phyloP scores from a whole-genome alignment of 306 rosid species.

The Rosa persica region DNA sequence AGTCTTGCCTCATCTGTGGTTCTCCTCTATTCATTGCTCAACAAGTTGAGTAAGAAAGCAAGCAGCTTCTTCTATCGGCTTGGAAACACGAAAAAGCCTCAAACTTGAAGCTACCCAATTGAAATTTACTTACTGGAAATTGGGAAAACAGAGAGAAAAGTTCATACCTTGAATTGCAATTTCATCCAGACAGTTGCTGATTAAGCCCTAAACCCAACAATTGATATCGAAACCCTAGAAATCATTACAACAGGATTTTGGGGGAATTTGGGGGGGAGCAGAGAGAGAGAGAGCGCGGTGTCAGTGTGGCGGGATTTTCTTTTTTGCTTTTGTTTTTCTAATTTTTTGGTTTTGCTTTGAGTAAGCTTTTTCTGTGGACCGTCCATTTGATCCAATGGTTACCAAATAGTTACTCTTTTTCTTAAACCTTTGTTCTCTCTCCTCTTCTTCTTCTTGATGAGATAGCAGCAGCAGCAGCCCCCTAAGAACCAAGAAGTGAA shows the following conservation, averaged over 20 bases:
- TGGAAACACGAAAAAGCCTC: background rate
- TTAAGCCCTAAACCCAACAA: constrained; percentile 5
- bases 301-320: background rate
- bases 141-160: background rate
- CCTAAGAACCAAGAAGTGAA: background rate
- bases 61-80: background rate
- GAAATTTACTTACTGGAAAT: background rate
- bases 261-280: background rate
- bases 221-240: background rate
- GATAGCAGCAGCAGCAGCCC: background rate
- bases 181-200: background rate
- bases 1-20: constrained; percentile 35
- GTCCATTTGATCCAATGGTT: background rate
- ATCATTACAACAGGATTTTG: background rate
- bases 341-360: background rate
- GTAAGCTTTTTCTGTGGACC: background rate
- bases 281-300: background rate
- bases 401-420: background rate
- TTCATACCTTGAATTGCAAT: background rate
- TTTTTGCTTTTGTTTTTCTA: background rate
- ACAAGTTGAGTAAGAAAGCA: background rate
- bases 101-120: background rate
- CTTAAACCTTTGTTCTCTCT: background rate
- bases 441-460: background rate
- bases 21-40: constrained; percentile 23